Base-by-base conservation (phyloP, 1,284 basidiomycete genomes). In the Wallemia ichthyophaga region DNA sequence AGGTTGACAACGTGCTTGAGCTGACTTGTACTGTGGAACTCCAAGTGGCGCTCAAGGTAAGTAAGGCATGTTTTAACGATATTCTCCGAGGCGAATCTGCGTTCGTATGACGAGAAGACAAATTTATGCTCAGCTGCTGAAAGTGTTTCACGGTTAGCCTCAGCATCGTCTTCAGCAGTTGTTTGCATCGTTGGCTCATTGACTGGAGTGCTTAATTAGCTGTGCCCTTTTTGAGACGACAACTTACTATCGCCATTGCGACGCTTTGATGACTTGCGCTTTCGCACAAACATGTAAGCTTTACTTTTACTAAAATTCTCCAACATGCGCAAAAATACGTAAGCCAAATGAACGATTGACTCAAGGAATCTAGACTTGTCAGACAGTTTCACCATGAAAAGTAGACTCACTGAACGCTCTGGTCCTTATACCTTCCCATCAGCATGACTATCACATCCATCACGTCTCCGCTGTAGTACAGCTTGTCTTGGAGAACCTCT, bases 401-500 rank as follows among this genome's bases (percentile, higher is more conserved):
- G 19, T 17, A 26, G 9, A 28, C 72, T 62, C 56, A 73, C 71
- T 68, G 69, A 54, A 74, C 66, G 68, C 71, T 65, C 58, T 78
- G 64, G 80, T 81, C 76, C 65, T 81, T 83, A 73, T 86, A 92
- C 28, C 74, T 72, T 53, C 77, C 74, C 59, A 94, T 69, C 59
- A 83, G 80, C 25, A 82, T 79, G 48, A 88, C 72, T 0, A 86
- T 77, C 24, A 88, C 78, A 65, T 94, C 88, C 57, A 95, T 78
- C 19, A 89, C 80, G 63, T 91, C 85, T 31, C 85, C 86, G 65
- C 89, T 88, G 71, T 94, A 95, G 65, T 94, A 82, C 37, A 95
- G 72, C 68, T 91, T 85, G 64, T 87, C 79, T 65, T 87, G 84
- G 1, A 95, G 73, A 15, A 81, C 72, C 60, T 79, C 78, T 32